A percentile compares a stretch with the other conserved stretches of the same genome.
These are phyloP conservation scores for Pyrenochaeta sp. DNA, from an alignment of 2,329 filamentous ascomycete genomes.

Conservation along the genomic window DNA sequence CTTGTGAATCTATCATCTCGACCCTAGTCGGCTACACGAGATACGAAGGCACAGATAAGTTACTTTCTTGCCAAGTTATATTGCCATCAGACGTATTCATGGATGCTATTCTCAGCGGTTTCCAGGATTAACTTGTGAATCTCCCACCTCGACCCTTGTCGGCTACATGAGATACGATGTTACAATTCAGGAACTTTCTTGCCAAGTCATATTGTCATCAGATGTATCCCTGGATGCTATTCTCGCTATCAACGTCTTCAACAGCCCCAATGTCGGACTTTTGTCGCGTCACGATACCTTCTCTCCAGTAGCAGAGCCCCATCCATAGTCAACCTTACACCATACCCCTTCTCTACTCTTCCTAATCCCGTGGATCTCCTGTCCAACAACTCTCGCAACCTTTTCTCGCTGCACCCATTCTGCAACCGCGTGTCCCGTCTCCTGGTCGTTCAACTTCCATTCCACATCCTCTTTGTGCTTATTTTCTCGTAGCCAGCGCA, in stretches of 20 bases:
- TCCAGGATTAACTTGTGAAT: too few species aligned
- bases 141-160: too few species aligned
- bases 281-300: not conserved
- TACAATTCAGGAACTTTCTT: too few species aligned
- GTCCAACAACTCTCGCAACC: slow-evolving; percentile 39
- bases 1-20: too few species aligned
- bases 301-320: slow-evolving; percentile 24
- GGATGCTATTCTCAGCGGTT: too few species aligned
- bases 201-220: too few species aligned
- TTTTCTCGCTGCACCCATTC: slow-evolving; percentile 53
- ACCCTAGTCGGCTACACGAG: too few species aligned
- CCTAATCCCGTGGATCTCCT: slow-evolving; percentile 41
- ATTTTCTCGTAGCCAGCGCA: slow-evolving; percentile 48
- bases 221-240: too few species aligned
- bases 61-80: too few species aligned
- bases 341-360: slow-evolving; percentile 34
- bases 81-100: too few species aligned
- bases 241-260: not conserved
- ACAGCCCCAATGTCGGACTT: not conserved
- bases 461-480: slow-evolving; percentile 23
- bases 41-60: too few species aligned
- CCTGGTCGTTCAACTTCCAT: slow-evolving; percentile 28
- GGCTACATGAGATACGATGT: too few species aligned
- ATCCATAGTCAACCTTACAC: slow-evolving; percentile 49
- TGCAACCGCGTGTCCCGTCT: slow-evolving; percentile 28